These are phyloP conservation scores for Chaetomiaceae sp. DNA, from an alignment of 2,329 filamentous ascomycete species.

Conservation along the genomic window DNA sequence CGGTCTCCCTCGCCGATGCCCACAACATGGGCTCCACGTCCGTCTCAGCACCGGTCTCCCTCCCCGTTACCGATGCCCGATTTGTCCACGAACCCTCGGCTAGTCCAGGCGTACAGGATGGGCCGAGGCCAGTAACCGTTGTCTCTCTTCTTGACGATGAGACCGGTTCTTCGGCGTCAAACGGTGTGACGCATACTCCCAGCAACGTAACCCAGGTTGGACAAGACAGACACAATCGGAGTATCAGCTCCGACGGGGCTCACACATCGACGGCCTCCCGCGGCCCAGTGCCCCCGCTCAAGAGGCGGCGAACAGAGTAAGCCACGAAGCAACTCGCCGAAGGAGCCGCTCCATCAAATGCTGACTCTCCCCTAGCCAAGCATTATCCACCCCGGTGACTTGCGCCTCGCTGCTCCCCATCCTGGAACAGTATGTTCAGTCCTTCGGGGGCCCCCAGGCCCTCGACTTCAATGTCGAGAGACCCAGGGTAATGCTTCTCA, in stretches of 20 bases:
- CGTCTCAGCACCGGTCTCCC: background rate
- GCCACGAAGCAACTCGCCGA: background rate
- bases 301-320: conserved; percentile 24
- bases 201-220: background rate
- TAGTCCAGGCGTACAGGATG: background rate
- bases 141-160: background rate
- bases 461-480: conserved; percentile 35
- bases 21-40: conserved; percentile 23
- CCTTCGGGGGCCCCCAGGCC: conserved; percentile 25
- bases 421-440: conserved; percentile 13
- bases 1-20: conserved; percentile 30
- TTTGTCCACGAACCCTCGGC: conserved; percentile 22
- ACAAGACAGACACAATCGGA: background rate
- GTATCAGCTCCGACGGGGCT: background rate
- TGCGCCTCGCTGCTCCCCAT: background rate
- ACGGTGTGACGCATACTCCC: background rate
- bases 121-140: background rate
- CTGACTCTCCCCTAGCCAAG: background rate
- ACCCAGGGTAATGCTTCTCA: conserved; percentile 51
- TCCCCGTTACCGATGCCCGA: conserved; percentile 27
- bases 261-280: background rate
- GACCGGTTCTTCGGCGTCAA: background rate
- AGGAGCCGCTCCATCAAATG: background rate
- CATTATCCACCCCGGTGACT: background rate
- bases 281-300: conserved; percentile 4